phyloP scores from a whole-genome alignment of 75 land plant species.

The Isoetes taiwanensis region DNA sequence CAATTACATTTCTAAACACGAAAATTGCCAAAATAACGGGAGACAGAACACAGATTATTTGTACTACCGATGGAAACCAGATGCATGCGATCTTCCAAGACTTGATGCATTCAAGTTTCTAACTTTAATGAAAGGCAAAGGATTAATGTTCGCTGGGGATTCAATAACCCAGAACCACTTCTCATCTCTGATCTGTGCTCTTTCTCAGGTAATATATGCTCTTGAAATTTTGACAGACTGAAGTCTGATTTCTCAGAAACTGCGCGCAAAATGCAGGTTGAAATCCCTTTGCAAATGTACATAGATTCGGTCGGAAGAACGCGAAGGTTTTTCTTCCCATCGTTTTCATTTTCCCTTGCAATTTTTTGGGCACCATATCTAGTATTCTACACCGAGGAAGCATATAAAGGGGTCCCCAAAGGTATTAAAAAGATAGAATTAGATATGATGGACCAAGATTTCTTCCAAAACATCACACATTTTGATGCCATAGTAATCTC shows the following conservation, averaged over 20 bases:
- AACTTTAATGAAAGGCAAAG: background rate
- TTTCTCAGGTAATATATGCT: background rate
- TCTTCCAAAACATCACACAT: background rate
- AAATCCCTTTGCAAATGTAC: too few species aligned
- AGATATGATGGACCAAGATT: conserved; percentile 11
- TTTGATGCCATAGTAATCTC: background rate
- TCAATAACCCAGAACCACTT: background rate
- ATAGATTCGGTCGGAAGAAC: too few species aligned
- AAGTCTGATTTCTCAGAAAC: too few species aligned
- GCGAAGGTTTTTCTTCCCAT: conserved; percentile 10
- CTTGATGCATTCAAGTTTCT: background rate
- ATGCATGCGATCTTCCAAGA: background rate
- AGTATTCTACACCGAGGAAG: conserved; percentile 16
- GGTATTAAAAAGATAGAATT: conserved; percentile 9
- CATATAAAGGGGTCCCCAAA: conserved; percentile 9
- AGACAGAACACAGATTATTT: background rate
- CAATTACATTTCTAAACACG: background rate
- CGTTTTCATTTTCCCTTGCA: conserved; percentile 23
- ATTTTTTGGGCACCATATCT: conserved; percentile 29
- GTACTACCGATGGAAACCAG: background rate
- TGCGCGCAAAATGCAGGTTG: too few species aligned
- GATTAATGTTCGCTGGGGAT: background rate
- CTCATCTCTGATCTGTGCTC: background rate
- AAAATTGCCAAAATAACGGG: background rate
- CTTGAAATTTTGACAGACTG: too few species aligned